phyloP scores from a whole-genome alignment of 495 filamentous ascomycete species.

The Xylaria cubensis region DNA sequence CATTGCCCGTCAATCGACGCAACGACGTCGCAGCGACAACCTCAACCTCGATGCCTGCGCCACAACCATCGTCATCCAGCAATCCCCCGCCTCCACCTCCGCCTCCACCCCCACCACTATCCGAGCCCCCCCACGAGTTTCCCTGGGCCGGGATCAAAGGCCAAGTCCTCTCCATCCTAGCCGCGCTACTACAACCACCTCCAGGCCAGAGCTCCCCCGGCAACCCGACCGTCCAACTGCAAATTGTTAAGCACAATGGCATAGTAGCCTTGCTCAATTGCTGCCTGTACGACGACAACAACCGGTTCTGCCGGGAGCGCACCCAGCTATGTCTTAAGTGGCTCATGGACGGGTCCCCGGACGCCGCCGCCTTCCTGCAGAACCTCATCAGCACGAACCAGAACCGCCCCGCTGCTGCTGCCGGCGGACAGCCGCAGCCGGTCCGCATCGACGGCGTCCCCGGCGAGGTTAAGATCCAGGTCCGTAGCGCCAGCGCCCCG shows the following conservation, averaged over 20 bases:
- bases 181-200: conserved; percentile 71
- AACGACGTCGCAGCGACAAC: conserved; percentile 37
- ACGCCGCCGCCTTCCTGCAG: conserved; percentile 77
- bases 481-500: conserved; percentile 42
- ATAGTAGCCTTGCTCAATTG: conserved; percentile 86
- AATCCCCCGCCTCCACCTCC: conserved; percentile 59
- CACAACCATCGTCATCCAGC: conserved; percentile 49
- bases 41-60: conserved; percentile 41
- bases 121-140: conserved; percentile 84
- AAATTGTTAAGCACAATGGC: conserved; percentile 81
- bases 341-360: conserved; percentile 81
- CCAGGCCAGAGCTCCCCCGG: conserved; percentile 62
- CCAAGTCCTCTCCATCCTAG: conserved; percentile 85
- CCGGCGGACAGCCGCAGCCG: conserved; percentile 28
- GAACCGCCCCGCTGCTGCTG: conserved; percentile 24
- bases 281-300: conserved; percentile 84
- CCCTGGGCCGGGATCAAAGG: conserved; percentile 95
- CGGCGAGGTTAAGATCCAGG: conserved; percentile 53
- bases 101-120: conserved; percentile 63
- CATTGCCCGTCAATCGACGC: conserved; percentile 54
- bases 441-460: conserved; percentile 53
- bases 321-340: conserved; percentile 91
- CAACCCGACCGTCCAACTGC: conserved; percentile 80
- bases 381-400: conserved; percentile 55
- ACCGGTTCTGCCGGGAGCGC: conserved; percentile 88